phyloP scores from a whole-genome alignment of 768 basidiomycete genomes.

The Thelephora ganbajun region DNA sequence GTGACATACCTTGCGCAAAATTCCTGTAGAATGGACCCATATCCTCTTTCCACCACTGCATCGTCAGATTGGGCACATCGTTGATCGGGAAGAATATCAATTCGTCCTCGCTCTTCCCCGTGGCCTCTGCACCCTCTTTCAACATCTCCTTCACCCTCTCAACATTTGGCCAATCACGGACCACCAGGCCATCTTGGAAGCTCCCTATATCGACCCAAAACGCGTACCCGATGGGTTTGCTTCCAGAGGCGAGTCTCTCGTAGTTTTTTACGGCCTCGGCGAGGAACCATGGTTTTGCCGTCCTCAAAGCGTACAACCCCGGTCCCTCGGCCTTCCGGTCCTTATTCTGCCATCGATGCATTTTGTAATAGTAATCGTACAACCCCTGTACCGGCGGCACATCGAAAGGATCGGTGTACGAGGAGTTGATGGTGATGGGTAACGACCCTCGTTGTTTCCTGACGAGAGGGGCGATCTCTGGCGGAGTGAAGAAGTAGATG shows the following conservation, averaged over 20 bases:
- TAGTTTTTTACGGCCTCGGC: conserved; percentile 10
- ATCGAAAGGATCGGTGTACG: conserved; percentile 11
- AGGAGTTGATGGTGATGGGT: conserved; percentile 12
- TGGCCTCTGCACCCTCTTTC: conserved; percentile 6
- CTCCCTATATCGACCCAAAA: conserved; percentile 15
- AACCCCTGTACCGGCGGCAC: conserved; percentile 12
- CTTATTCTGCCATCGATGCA: conserved; percentile 9
- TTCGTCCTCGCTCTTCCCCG: conserved; percentile 8
- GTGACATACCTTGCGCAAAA: background rate
- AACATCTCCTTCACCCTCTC: conserved; percentile 10
- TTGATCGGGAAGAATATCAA: conserved; percentile 14
- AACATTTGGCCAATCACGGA: conserved; percentile 12
- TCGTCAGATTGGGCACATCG: conserved; percentile 7
- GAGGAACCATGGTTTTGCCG: conserved; percentile 14
- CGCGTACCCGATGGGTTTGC: conserved; percentile 5
- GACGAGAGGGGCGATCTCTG: conserved; percentile 9
- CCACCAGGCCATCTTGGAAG: conserved; percentile 10
- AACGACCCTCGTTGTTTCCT: conserved; percentile 7
- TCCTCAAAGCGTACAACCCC: conserved; percentile 13
- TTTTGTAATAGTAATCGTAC: conserved; percentile 8
- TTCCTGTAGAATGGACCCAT: conserved; percentile 8
- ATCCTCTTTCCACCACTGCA: conserved; percentile 10
- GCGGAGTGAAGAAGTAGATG: conserved; percentile 13
- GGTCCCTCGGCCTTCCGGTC: conserved; percentile 9
- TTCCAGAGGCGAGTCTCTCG: background rate